Conservation (phyloP, 2,329 filamentous ascomycete species). For the Kalaharituber pfeilii region DNA sequence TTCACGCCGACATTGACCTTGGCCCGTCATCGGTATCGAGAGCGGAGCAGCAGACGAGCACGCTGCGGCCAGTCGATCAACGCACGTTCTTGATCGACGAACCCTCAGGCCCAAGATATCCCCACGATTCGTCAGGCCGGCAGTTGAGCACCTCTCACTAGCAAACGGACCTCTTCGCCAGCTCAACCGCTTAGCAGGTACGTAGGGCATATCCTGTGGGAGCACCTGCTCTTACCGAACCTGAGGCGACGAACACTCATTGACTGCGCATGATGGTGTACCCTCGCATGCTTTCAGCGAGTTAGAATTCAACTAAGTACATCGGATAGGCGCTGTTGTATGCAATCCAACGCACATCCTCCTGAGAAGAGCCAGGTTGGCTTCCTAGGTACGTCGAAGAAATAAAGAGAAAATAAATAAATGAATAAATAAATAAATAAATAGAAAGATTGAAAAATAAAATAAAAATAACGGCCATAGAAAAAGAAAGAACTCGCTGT, state of each 20-base stretch:
- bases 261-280: neutral
- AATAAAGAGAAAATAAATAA: no score
- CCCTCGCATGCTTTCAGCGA: neutral
- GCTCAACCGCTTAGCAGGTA: neutral
- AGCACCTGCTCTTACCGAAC: neutral
- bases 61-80: neutral
- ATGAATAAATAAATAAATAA: no score
- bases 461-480: no score
- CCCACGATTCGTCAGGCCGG: neutral
- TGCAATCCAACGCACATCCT: constrained; percentile 1
- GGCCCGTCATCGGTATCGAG: no score
- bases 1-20: no score
- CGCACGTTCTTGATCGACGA: no score
- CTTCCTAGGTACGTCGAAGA: neutral
- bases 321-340: neutral
- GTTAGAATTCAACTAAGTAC: neutral
- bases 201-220: neutral
- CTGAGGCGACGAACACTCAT: no score
- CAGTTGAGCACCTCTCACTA: no score
- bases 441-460: no score
- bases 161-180: neutral
- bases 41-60: no score
- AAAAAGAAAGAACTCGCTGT: no score
- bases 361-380: neutral
- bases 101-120: neutral